Evolutionary conservation across 441 rosid genomes (phyloP).

Genomic region (Pelargonium fulgidum): DNA sequence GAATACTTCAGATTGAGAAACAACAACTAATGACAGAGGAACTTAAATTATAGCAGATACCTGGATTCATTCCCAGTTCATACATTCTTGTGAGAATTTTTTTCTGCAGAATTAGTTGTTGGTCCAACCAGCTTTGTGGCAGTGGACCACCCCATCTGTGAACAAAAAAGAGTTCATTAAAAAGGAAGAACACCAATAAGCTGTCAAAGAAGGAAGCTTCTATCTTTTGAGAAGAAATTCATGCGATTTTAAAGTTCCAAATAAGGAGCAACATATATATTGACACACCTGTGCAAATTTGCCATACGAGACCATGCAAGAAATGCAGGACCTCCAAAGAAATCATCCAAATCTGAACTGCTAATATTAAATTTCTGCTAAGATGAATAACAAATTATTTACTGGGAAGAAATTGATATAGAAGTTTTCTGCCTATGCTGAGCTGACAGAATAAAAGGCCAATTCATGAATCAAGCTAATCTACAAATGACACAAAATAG

Average conservation of each 20-base stretch:
- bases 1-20: too few relatives aligned
- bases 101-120: constrained; percentile 54
- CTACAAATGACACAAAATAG: too few relatives aligned
- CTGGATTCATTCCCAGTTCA: constrained; percentile 78
- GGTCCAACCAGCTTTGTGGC: constrained; percentile 60
- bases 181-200: constrained; percentile 4
- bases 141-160: constrained; percentile 74
- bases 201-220: constrained; percentile 9
- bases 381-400: constrained; percentile 19
- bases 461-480: too few relatives aligned
- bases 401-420: constrained; percentile 8
- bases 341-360: constrained; percentile 48
- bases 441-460: neutral
- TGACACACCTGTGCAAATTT: constrained; percentile 51
- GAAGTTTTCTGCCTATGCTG: neutral
- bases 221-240: constrained; percentile 4
- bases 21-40: neutral
- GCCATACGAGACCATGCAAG: constrained; percentile 79
- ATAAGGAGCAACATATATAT: neutral
- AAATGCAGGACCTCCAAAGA: constrained; percentile 79
- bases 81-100: constrained; percentile 57
- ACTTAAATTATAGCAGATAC: constrained; percentile 22
- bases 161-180: constrained; percentile 11
- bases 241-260: neutral
- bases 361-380: constrained; percentile 55